Percentiles rank a stretch among this genome's conserved stretches.
Evolutionary conservation across 371 early-diverging fungal genomes (phyloP).

Genomic region (Haplosporangium sp.): DNA sequence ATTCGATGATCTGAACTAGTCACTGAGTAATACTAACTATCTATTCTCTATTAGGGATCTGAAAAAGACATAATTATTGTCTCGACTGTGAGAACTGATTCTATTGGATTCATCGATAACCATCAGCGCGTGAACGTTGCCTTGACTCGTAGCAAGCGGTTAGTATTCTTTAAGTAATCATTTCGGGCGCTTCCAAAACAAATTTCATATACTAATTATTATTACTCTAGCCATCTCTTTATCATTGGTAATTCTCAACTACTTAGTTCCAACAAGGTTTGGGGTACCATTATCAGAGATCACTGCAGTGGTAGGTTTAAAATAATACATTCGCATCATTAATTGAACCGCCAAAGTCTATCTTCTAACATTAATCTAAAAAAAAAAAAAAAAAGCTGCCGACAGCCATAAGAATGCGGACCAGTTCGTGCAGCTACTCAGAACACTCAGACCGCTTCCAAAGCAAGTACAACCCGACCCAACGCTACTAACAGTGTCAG

Average conservation of each 20-base stretch:
- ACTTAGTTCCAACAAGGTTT: constrained; percentile 23
- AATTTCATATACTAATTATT: constrained; percentile 2
- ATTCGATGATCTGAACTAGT: background rate
- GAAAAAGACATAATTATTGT: constrained; percentile 87
- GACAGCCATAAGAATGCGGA: constrained; percentile 30
- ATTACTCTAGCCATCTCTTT: constrained; percentile 71
- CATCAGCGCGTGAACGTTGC: constrained; percentile 71
- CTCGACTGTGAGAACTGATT: constrained; percentile 76
- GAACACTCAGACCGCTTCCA: constrained; percentile 25
- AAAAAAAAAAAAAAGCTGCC: background rate
- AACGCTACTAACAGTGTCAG: constrained; percentile 11
- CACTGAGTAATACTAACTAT: background rate
- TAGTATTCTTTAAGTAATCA: background rate
- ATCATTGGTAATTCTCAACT: constrained; percentile 65
- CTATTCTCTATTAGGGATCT: constrained; percentile 68
- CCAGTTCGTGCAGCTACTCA: constrained; percentile 21
- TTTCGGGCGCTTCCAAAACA: background rate
- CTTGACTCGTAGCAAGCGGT: constrained; percentile 69
- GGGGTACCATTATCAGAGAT: constrained; percentile 32
- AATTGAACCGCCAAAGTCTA: background rate
- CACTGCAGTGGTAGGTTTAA: constrained; percentile 40
- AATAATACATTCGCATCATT: background rate
- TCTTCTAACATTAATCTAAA: background rate
- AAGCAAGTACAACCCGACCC: constrained; percentile 1
- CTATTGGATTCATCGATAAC: constrained; percentile 68